Conservation (phyloP, 306 rosid species). For the Dalbergia cochinchinensis region DNA sequence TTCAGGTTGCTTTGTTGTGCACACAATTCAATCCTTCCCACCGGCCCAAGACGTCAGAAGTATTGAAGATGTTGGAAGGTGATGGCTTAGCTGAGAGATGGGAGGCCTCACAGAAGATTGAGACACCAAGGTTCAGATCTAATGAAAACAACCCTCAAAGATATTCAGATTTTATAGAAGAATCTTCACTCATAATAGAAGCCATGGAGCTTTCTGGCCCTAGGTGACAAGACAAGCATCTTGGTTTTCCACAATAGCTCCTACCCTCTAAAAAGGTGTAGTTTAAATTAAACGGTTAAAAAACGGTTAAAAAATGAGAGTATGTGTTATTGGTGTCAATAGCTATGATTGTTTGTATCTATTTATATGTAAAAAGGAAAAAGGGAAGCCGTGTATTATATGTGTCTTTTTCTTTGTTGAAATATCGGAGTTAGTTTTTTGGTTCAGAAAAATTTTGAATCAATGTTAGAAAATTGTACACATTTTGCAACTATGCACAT, state of each 20-base stretch:
- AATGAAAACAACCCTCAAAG: slow-evolving; percentile 76
- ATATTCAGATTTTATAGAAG: slow-evolving; percentile 91
- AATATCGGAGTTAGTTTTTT: slow-evolving; percentile 25
- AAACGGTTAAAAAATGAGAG: slow-evolving; percentile 41
- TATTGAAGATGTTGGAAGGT: slow-evolving; percentile 94
- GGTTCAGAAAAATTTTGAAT: slow-evolving; percentile 50
- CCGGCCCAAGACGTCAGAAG: slow-evolving; percentile 97
- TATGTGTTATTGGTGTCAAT: slow-evolving; percentile 57
- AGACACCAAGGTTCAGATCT: slow-evolving; percentile 72
- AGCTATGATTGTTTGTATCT: slow-evolving; percentile 61
- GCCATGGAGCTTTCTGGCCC: slow-evolving; percentile 99
- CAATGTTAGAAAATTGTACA: slow-evolving; percentile 34
- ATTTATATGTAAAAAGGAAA: slow-evolving; percentile 57
- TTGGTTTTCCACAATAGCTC: slow-evolving; percentile 42
- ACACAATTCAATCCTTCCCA: slow-evolving; percentile 90
- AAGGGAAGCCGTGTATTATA: slow-evolving; percentile 56
- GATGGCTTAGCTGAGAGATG: slow-evolving; percentile 98
- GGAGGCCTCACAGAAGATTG: slow-evolving; percentile 89
- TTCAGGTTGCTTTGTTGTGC: slow-evolving; percentile 87
- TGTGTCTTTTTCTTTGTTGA: slow-evolving; percentile 44
- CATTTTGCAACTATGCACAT: slow-evolving; percentile 25
- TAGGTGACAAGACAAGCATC: slow-evolving; percentile 64
- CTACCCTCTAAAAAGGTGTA: slow-evolving; percentile 26
- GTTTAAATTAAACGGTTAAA: slow-evolving; percentile 42
- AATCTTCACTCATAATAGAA: slow-evolving; percentile 89